These are phyloP conservation scores for Lepidium campestre DNA, from an alignment of 441 rosid genomes.

Conservation along the genomic window DNA sequence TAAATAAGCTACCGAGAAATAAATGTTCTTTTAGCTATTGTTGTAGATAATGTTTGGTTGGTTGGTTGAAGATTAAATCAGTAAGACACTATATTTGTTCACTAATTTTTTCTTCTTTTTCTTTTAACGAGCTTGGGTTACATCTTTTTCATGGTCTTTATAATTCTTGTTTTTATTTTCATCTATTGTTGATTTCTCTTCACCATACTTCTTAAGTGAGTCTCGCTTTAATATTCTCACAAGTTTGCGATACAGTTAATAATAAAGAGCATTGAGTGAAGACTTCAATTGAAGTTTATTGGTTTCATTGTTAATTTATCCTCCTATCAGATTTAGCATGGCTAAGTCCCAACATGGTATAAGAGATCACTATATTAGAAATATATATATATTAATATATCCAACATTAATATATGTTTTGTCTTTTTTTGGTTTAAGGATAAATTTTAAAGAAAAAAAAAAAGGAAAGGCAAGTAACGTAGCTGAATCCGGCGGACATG, in stretches of 20 bases:
- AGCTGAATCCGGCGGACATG: constrained; percentile 8
- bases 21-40: not conserved
- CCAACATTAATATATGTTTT: not conserved
- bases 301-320: too few species aligned
- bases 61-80: not conserved
- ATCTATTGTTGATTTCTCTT: too few species aligned
- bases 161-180: not conserved
- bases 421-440: not conserved
- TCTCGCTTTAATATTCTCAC: too few species aligned
- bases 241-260: too few species aligned
- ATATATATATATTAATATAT: not conserved
- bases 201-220: too few species aligned
- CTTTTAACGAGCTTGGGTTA: not conserved
- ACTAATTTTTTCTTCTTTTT: not conserved
- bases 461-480: not conserved
- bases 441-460: not conserved
- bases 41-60: constrained; percentile 16
- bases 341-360: too few species aligned
- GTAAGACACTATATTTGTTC: not conserved
- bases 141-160: not conserved
- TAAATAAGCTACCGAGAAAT: not conserved
- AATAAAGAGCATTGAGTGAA: too few species aligned
- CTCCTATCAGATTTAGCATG: too few species aligned
- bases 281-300: too few species aligned
- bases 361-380: not conserved